Evolutionary conservation across 345 rosid species (phyloP).

Genomic region (Lepidium africanum): DNA sequence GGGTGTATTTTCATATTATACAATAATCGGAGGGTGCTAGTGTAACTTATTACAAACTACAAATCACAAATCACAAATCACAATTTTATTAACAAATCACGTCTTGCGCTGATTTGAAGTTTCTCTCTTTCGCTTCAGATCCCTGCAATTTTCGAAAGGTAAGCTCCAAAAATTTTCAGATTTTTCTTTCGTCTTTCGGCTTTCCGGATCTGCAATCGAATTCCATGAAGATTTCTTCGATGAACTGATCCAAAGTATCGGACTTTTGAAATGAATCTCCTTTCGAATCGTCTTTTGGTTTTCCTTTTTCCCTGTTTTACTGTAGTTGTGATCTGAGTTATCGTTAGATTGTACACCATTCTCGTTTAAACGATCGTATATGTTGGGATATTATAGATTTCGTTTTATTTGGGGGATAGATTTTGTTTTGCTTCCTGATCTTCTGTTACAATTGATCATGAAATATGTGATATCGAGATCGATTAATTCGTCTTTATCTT

Average conservation of each 20-base stretch:
- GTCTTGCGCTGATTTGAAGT: constrained; percentile 9
- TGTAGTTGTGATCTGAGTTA: not conserved
- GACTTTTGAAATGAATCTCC: not conserved
- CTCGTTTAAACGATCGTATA: not conserved
- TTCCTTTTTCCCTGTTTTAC: not conserved
- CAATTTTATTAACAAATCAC: not conserved
- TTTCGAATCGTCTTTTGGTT: not conserved
- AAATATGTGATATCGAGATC: not conserved
- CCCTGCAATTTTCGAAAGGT: constrained; percentile 18
- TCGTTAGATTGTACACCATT: not conserved
- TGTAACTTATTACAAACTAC: not conserved
- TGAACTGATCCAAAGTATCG: not conserved
- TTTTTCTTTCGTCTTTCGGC: not conserved
- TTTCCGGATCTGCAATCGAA: not conserved
- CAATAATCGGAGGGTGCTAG: not conserved
- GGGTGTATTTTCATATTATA: not conserved
- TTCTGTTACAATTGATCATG: not conserved
- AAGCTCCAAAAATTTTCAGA: not conserved
- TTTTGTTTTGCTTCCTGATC: not conserved
- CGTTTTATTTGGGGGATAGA: not conserved
- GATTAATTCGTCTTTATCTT: not conserved
- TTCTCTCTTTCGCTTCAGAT: not conserved
- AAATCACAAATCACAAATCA: not conserved
- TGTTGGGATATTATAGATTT: not conserved
- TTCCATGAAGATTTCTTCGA: not conserved